Evolutionary conservation across 805 yeast genomes (phyloP), one percentile per base, ranked within the genome.

Genomic region (Candida maltosa): DNA sequence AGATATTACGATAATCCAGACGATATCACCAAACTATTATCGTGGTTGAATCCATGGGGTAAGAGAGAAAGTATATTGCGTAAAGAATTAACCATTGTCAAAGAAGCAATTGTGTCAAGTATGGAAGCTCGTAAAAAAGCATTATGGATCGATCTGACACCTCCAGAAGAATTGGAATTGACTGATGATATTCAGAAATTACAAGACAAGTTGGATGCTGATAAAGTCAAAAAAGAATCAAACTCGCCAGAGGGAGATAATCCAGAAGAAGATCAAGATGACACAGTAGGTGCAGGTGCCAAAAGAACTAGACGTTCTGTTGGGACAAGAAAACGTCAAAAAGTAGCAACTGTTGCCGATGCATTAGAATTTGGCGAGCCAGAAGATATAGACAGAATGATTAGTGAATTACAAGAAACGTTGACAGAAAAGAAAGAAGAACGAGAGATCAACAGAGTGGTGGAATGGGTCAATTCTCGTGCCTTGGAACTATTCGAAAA

Each of bases 1-100:
- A 74, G 82, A 36, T 85, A 57, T 46, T 75, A 78, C 44, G 95
- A 87, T 45, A 61, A 52, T 2, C 65, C 72, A 0, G 74, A 70
- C n/a, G 81, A 83, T 26, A 56, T 87, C 21, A 75, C 73, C 1
- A 52, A 52, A 10, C 51, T 89, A 17, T 39, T 80, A 6, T 53
- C 59, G n/a, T 83, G 91, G 87, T 62, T 88, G 32, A 80, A 83
- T 46, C 78, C 76, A 4, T 77, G 81, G 73, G 96, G 96, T 3
- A 65, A 62, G 34, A 63, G 95, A 30, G 97, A 88, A 51, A 69
- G 78, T 12, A 68, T 62, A 24, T 66, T 89, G 31, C 62, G 76
- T 26, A 82, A 80, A 46, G 94, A 84, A 47, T 53, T 86, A 28
- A 52, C 60, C 6, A 56, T 60, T 3, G 68, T 78, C 16, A 71